Evolutionary conservation across 2,329 filamentous ascomycete genomes (phyloP), one percentile per base, ranked within the genome.

Genomic region (Fusarium udum): DNA sequence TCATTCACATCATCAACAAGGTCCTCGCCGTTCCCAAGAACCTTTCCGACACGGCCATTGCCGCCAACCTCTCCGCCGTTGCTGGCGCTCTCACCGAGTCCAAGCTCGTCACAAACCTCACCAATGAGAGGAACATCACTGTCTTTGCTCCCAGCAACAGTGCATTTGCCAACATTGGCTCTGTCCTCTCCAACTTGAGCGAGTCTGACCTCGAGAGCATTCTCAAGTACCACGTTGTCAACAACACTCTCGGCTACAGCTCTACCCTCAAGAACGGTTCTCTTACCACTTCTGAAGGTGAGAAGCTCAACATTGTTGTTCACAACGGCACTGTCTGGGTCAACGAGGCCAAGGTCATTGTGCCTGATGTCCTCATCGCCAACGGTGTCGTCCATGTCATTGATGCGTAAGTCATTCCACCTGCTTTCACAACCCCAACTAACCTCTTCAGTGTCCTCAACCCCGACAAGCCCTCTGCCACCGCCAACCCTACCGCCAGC

Each of bases 211-310:
- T 91, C 3, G 76, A 82, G 7, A 78, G 74, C 32, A 85, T 92
- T 34, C 82, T 92, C 5, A 79, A 84, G 36, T 93, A 93, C 81
- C 91, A 93, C 77, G 86, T 92, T 43, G 80, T 92, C 51, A 84
- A 84, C 51, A 86, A 85, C 51, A 84, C 84, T 14, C 84, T 91
- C 3, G 75, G 62, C 81, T 84, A 24, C 51, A 77, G 55, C 72
- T 74, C 4, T n/a, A 73, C 67, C 3, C 78, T 86, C 31, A 49
- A 60, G 61, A 72, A 77, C 43, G 61, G 46, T 15, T 62, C 73
- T 1, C 65, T 77, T n/a, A 64, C 40, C 52, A 72, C 62, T 37
- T 60, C 69, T 11, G 71, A 75, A 9, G 82, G 84, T 4, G 63
- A 66, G 14, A 81, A 83, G 49, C 68, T 89, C 10, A 85, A 81